Evolutionary conservation across 768 basidiomycete species (phyloP), one percentile per base, ranked within the genome.

Genomic region (Rickenella mellea): DNA sequence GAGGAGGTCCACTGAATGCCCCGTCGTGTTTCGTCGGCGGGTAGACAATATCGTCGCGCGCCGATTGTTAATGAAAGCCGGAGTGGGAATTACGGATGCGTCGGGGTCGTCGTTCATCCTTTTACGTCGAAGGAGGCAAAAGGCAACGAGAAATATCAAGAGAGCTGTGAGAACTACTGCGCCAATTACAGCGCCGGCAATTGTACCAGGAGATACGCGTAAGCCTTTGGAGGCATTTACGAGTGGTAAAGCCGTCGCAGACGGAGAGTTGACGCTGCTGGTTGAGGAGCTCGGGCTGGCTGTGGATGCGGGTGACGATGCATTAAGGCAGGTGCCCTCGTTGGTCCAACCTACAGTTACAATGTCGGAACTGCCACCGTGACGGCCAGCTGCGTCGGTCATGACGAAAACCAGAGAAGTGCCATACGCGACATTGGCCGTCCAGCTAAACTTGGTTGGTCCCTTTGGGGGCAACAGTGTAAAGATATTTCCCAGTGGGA

Each of bases 361-460:
- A n/a, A 75, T 45, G 48, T 76, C 68, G n/a, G 78, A 76, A 43
- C 68, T 67, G 15, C 83, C 83, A 38, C 83, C 83, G 42, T 67
- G 64, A 33, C 65, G 59, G 9, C 73, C 71, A 37, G 50, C 44
- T 9, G 71, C 55, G 48, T 80, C 78, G 2, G 65, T 59, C 71
- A 82, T 66, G 29, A 69, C 49, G 40, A 82, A 82, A 10, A 84
- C 42, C 36, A 82, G 55, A 3, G 67, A 65, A 2, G 78, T 84
- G 4, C 78, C 77, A 6, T 71, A 69, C 27, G 67, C 66, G 20
- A 79, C 69, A 55, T 78, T 66, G 14, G 71, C 73, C 25, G 53
- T 59, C 84, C 82, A 85, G n/a, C 56, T 51, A 49, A 61, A 78
- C 3, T 59, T 62, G 4, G 58, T 46, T 6, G 66, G 56, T 11